Percentiles rank a stretch among this genome's conserved stretches.
Conservation (phyloP, 331 rosid genomes). For the Acacia concinna region DNA sequence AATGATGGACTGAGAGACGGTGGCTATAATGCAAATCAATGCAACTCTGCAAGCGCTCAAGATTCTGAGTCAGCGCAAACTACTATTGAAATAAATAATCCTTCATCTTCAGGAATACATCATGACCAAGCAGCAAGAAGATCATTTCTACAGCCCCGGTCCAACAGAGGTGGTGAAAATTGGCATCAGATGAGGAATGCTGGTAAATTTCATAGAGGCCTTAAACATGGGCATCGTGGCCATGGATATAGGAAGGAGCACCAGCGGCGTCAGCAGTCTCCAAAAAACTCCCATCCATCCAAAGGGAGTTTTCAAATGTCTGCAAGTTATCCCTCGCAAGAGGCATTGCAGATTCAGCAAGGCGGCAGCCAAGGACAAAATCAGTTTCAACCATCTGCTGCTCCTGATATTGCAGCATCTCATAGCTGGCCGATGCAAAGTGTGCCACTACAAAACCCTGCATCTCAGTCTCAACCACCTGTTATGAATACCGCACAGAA, state of each 20-base stretch:
- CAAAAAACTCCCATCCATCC: conserved; percentile 41
- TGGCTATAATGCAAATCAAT: conserved; percentile 38
- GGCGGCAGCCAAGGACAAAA: conserved; percentile 51
- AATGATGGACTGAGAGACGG: conserved; percentile 36
- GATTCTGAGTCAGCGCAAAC: conserved; percentile 44
- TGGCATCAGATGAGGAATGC: conserved; percentile 46
- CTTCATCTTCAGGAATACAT: conserved; percentile 41
- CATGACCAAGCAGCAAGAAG: conserved; percentile 39
- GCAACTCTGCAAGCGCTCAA: conserved; percentile 43
- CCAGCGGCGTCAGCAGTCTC: conserved; percentile 45
- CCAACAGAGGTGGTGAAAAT: conserved; percentile 42
- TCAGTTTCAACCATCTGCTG: conserved; percentile 53
- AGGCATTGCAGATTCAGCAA: conserved; percentile 50
- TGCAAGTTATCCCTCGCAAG: conserved; percentile 42
- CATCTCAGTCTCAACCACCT: conserved; percentile 55
- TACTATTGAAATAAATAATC: conserved; percentile 41
- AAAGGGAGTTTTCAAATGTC: conserved; percentile 49
- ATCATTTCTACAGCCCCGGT: conserved; percentile 37
- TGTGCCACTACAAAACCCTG: conserved; percentile 46
- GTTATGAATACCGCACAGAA: conserved; percentile 36
- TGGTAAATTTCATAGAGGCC: conserved; percentile 50
- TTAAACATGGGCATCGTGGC: conserved; percentile 45
- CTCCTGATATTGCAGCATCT: conserved; percentile 38
- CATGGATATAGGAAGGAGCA: conserved; percentile 49
- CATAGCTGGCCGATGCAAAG: conserved; percentile 52